Conservation (phyloP, 768 basidiomycete genomes). For the Boletus tomentosulus region DNA sequence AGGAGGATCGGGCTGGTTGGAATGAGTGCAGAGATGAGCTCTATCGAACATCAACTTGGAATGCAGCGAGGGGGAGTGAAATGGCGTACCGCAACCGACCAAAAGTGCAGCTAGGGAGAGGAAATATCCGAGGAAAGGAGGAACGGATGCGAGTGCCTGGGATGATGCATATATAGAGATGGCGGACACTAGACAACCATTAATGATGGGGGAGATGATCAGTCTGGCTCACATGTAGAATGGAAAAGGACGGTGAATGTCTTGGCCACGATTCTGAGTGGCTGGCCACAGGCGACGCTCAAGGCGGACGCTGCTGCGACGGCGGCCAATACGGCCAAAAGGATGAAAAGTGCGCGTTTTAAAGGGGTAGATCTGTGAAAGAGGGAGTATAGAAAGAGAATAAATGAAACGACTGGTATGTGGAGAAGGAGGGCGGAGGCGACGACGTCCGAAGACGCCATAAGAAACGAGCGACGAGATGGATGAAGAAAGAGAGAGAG, state of each 20-base stretch:
- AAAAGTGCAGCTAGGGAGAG: slow-evolving; percentile 20
- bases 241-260: slow-evolving; percentile 19
- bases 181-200: slow-evolving; percentile 18
- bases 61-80: neutral
- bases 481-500: slow-evolving; percentile 10
- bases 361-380: slow-evolving; percentile 4
- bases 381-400: slow-evolving; percentile 9
- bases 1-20: slow-evolving; percentile 24
- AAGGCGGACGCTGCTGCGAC: slow-evolving; percentile 21
- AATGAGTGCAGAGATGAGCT: slow-evolving; percentile 24
- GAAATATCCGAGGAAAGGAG: slow-evolving; percentile 12
- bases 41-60: slow-evolving; percentile 7
- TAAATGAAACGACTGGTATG: slow-evolving; percentile 20
- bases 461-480: slow-evolving; percentile 17
- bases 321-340: slow-evolving; percentile 24
- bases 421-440: slow-evolving; percentile 24
- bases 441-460: slow-evolving; percentile 26
- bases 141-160: slow-evolving; percentile 1
- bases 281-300: slow-evolving; percentile 11
- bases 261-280: slow-evolving; percentile 13
- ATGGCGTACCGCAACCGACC: slow-evolving; percentile 25
- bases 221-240: slow-evolving; percentile 15
- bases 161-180: slow-evolving; percentile 21
- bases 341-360: slow-evolving; percentile 9
- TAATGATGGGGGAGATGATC: neutral